phyloP scores from a whole-genome alignment of 2,329 filamentous ascomycete species.

The Xylariaceae sp. region DNA sequence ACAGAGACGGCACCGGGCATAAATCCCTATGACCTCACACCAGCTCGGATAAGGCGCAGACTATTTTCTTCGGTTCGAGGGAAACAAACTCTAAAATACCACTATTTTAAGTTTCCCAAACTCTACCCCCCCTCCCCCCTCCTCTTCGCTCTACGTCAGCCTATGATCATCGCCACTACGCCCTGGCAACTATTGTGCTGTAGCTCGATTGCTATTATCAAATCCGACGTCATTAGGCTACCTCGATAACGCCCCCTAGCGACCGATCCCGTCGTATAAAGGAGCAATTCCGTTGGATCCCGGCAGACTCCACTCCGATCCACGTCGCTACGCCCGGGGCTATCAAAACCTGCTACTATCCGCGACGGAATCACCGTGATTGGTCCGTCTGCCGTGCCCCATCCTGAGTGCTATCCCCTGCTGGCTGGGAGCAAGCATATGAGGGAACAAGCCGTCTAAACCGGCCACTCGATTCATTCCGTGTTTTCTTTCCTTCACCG shows the following conservation, averaged over 20 bases:
- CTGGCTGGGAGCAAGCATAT: slow-evolving; percentile 1
- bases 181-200: background rate
- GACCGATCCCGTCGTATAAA: background rate
- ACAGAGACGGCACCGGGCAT: background rate
- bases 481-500: slow-evolving; percentile 7
- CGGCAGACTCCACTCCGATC: background rate
- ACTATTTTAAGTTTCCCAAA: slow-evolving; percentile 5
- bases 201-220: background rate
- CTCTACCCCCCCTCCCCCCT: slow-evolving; percentile 4
- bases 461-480: background rate
- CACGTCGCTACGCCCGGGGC: background rate
- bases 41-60: background rate
- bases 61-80: background rate
- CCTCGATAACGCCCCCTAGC: background rate
- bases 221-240: background rate
- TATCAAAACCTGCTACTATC: slow-evolving; percentile 11
- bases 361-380: slow-evolving; percentile 7
- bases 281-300: background rate
- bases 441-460: background rate
- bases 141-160: slow-evolving; percentile 8
- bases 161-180: slow-evolving; percentile 5
- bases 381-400: slow-evolving; percentile 2
- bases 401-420: background rate
- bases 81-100: background rate
- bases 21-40: background rate